Evolutionary conservation across 139 green algal genomes (phyloP).

Genomic region (Coelastrella sp.): DNA sequence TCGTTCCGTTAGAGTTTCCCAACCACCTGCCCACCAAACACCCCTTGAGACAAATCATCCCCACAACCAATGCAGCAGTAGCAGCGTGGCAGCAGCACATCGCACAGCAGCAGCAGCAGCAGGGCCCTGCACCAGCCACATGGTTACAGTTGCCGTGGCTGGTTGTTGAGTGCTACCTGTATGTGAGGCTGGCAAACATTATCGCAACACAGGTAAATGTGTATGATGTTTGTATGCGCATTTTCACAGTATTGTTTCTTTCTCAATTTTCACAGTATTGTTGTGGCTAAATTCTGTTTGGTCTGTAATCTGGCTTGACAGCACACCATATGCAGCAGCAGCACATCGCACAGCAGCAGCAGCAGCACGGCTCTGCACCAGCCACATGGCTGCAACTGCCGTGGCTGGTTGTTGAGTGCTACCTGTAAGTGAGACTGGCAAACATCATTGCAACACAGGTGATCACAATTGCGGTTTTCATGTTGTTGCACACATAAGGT

Average conservation of each 20-base stretch:
- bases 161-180: conserved; percentile 67
- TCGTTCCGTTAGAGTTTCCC: neutral
- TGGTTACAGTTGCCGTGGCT: conserved; percentile 68
- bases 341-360: neutral
- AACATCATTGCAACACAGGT: too few relatives aligned
- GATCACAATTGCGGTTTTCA: too few relatives aligned
- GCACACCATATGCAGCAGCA: neutral
- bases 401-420: too few relatives aligned
- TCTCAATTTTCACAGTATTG: too few relatives aligned
- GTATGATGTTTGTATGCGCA: too few relatives aligned
- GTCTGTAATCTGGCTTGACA: too few relatives aligned
- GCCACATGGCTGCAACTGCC: too few relatives aligned
- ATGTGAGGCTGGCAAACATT: conserved; percentile 23
- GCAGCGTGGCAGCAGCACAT: conserved; percentile 21
- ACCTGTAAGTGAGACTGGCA: too few relatives aligned
- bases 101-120: neutral
- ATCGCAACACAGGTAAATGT: conserved; percentile 22
- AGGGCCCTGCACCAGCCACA: neutral
- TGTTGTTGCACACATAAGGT: too few relatives aligned
- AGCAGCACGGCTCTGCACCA: neutral
- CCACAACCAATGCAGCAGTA: conserved; percentile 30
- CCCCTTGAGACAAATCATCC: conserved; percentile 14
- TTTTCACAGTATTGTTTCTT: too few relatives aligned
- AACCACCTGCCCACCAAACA: neutral
- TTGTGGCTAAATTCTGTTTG: too few relatives aligned